Percentiles rank a stretch among this genome's conserved stretches.
Conservation (phyloP, 305 asterid genomes). For the Fraxinus xanthoxyloides region DNA sequence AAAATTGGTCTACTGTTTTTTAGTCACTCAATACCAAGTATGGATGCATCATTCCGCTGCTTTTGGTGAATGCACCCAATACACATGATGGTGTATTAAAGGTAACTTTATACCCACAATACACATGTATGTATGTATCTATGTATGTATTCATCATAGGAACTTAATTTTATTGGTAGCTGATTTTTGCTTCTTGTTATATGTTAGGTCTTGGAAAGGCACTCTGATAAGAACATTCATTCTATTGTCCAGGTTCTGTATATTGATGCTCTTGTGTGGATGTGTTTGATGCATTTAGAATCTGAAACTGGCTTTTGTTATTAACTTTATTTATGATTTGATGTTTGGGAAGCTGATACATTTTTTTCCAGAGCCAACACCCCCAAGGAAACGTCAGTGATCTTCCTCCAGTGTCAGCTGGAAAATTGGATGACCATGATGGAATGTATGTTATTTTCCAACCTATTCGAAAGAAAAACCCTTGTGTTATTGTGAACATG, state of each 20-base stretch:
- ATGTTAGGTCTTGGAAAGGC: slow-evolving; percentile 71
- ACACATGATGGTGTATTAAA: slow-evolving; percentile 57
- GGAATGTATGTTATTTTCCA: slow-evolving; percentile 47
- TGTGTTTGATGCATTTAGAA: slow-evolving; percentile 8
- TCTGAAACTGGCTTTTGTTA: slow-evolving; percentile 11
- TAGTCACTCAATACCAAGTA: slow-evolving; percentile 75
- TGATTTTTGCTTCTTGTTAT: slow-evolving; percentile 31
- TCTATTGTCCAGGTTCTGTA: slow-evolving; percentile 58
- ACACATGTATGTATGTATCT: not conserved
- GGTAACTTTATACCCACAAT: slow-evolving; percentile 43
- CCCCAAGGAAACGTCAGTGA: slow-evolving; percentile 36
- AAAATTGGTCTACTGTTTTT: slow-evolving; percentile 23
- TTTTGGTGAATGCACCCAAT: slow-evolving; percentile 54
- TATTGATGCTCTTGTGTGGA: slow-evolving; percentile 22
- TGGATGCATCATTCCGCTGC: slow-evolving; percentile 82
- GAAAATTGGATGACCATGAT: slow-evolving; percentile 34
- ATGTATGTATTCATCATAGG: slow-evolving; percentile 14
- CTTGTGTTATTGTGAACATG: not conserved
- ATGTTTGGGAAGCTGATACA: slow-evolving; percentile 17
- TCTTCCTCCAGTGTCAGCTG: slow-evolving; percentile 25
- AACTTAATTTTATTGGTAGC: slow-evolving; percentile 25
- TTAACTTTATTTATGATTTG: slow-evolving; percentile 20
- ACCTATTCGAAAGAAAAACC: not conserved
- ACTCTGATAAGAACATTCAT: slow-evolving; percentile 64
- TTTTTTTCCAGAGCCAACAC: slow-evolving; percentile 40